phyloP scores from a whole-genome alignment of 2,329 filamentous ascomycete genomes.

The Hypoxylon sp. region DNA sequence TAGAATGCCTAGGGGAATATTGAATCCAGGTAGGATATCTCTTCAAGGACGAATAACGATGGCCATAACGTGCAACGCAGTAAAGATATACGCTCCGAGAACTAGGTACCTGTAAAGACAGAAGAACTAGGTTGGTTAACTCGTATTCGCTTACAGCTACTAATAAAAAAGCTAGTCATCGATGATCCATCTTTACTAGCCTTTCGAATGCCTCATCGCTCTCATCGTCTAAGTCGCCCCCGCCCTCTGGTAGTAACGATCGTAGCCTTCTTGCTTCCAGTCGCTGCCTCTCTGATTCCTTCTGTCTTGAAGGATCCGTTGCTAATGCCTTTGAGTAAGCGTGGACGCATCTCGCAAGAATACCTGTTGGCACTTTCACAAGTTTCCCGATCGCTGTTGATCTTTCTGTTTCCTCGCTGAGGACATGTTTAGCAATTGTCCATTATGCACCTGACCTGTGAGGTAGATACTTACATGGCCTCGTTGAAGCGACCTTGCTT shows the following conservation, averaged over 20 bases:
- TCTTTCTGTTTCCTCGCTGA: conserved; percentile 17
- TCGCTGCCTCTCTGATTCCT: conserved; percentile 23
- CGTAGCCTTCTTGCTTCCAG: conserved; percentile 16
- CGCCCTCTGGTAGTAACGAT: conserved; percentile 9
- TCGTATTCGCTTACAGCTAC: background rate
- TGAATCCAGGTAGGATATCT: too few relatives aligned
- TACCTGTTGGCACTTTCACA: conserved; percentile 22
- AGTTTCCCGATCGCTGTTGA: conserved; percentile 20
- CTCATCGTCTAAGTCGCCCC: conserved; percentile 21
- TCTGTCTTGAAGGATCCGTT: conserved; percentile 12
- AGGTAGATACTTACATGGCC: conserved; percentile 11
- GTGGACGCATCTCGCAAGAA: conserved; percentile 22
- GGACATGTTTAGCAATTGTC: background rate
- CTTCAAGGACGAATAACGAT: too few relatives aligned
- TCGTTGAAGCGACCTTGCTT: conserved; percentile 20
- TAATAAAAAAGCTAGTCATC: background rate
- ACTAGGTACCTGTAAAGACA: background rate
- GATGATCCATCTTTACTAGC: conserved; percentile 30
- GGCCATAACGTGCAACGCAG: background rate
- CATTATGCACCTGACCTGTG: background rate
- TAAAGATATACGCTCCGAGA: background rate
- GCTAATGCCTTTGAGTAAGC: conserved; percentile 20
- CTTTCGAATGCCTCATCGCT: conserved; percentile 30
- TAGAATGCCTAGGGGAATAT: too few relatives aligned
- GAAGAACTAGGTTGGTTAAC: background rate